These are phyloP conservation scores for Mrakia hoshinonis DNA, from an alignment of 768 basidiomycete genomes.

Conservation along the genomic window DNA sequence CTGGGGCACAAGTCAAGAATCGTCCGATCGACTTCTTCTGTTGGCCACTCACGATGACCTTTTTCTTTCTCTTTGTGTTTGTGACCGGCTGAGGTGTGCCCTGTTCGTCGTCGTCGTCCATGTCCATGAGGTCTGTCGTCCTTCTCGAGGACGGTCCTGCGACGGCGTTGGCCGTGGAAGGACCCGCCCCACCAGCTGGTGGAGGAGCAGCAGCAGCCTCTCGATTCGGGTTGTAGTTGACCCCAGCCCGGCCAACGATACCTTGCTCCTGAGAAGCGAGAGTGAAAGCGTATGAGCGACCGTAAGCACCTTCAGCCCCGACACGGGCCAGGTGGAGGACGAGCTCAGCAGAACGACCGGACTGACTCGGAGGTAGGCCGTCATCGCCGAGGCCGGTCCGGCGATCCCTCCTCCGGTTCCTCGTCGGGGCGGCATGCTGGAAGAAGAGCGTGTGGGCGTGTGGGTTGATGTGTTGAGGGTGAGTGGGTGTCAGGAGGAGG, in stretches of 20 bases:
- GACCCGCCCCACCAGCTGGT: constrained; percentile 5
- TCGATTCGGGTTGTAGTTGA: constrained; percentile 13
- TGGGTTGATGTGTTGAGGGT: neutral
- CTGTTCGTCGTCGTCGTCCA: neutral
- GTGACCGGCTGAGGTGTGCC: neutral
- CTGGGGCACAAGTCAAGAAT: too few species aligned
- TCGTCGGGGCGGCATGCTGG: constrained; percentile 24
- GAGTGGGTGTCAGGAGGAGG: too few species aligned
- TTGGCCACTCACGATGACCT: neutral
- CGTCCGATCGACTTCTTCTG: too few species aligned
- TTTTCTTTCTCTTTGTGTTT: neutral
- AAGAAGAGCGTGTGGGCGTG: neutral
- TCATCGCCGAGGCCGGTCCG: constrained; percentile 40
- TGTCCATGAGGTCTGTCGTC: neutral
- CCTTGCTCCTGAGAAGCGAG: constrained; percentile 25
- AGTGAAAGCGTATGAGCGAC: neutral
- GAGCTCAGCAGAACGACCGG: neutral
- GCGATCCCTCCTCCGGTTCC: constrained; percentile 33
- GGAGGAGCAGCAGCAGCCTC: neutral
- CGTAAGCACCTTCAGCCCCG: neutral
- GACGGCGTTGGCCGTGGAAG: constrained; percentile 7
- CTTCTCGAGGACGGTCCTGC: neutral
- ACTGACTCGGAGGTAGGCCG: constrained; percentile 40
- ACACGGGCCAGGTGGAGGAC: neutral
- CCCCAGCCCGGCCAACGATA: constrained; percentile 20